Evolutionary conservation across 177 flowering plant species (phyloP).

Genomic region (Vitis hybrid): DNA sequence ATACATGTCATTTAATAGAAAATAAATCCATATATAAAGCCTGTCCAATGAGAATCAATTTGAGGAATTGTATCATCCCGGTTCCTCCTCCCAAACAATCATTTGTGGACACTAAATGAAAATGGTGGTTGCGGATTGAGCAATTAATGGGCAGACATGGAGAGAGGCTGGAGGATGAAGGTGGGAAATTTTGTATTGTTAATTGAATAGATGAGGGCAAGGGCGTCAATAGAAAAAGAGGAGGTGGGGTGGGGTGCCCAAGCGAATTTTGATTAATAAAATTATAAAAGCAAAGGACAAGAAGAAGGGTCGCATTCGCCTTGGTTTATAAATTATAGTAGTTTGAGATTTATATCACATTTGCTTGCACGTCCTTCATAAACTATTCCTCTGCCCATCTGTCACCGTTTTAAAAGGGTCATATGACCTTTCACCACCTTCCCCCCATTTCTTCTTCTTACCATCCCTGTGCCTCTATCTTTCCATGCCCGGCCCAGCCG

Average conservation of each 20-base stretch:
- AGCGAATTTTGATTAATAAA: too few relatives aligned
- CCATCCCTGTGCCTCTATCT: conserved; percentile 12
- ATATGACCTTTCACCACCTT: conserved; percentile 18
- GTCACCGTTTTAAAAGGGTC: conserved; percentile 33
- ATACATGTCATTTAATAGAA: too few relatives aligned
- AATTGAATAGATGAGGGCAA: neutral
- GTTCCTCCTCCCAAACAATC: too few relatives aligned
- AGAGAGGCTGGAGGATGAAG: too few relatives aligned
- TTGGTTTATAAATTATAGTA: conserved; percentile 8
- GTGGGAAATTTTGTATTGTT: neutral
- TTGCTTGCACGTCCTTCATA: conserved; percentile 66
- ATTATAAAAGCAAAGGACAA: neutral
- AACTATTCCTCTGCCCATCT: conserved; percentile 32
- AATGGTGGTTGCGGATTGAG: too few relatives aligned
- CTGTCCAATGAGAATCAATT: too few relatives aligned
- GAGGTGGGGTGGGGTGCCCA: too few relatives aligned
- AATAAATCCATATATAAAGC: too few relatives aligned
- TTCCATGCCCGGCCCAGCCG: conserved; percentile 4
- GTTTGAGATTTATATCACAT: conserved; percentile 23
- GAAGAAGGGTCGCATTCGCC: conserved; percentile 22
- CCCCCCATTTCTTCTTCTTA: conserved; percentile 13
- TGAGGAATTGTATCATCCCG: too few relatives aligned
- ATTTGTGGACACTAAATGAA: too few relatives aligned
- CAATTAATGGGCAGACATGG: too few relatives aligned
- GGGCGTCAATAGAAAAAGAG: too few relatives aligned